Conservation (phyloP, 768 basidiomycete genomes). For the Mycena vulgaris region DNA sequence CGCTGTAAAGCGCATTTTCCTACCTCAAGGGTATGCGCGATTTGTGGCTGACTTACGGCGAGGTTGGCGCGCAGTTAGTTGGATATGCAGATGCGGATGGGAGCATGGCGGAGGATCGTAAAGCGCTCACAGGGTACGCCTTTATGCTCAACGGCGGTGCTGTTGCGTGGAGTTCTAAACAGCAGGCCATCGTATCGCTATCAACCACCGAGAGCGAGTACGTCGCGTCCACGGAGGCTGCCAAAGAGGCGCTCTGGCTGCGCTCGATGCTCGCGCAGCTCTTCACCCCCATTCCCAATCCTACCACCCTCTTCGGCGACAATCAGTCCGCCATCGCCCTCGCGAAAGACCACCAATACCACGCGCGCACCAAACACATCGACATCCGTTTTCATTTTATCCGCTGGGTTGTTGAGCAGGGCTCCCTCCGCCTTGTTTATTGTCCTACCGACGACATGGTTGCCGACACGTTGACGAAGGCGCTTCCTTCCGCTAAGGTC, state of each 20-base stretch:
- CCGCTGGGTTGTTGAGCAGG: too few species aligned
- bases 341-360: not conserved
- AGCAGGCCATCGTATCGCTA: not conserved
- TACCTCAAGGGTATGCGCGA: not conserved
- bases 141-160: not conserved
- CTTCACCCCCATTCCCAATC: too few species aligned
- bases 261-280: not conserved
- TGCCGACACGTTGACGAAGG: too few species aligned
- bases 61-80: not conserved
- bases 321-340: constrained; percentile 5
- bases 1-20: constrained; percentile 1
- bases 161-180: not conserved
- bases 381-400: not conserved
- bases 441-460: too few species aligned
- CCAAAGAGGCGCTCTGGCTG: not conserved
- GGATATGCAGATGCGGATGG: not conserved
- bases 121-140: not conserved
- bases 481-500: too few species aligned
- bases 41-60: not conserved
- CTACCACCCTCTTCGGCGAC: not conserved
- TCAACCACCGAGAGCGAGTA: constrained; percentile 6
- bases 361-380: constrained; percentile 7
- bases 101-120: not conserved
- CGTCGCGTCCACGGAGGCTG: not conserved
- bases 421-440: too few species aligned